These are phyloP conservation scores for Arabis alpina DNA, from an alignment of 345 rosid genomes.

Conservation along the genomic window DNA sequence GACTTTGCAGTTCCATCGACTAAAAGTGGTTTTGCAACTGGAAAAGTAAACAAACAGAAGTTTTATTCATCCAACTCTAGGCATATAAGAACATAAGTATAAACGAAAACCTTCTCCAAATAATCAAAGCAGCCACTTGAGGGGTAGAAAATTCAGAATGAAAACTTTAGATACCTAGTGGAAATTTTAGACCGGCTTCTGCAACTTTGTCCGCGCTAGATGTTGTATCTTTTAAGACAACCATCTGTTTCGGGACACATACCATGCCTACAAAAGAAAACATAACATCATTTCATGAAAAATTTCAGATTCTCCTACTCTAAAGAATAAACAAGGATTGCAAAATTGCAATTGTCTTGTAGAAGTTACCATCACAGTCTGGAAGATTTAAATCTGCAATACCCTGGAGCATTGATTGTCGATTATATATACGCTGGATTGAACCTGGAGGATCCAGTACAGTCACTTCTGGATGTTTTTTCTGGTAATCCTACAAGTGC, in stretches of 20 bases:
- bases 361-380: constrained; percentile 57
- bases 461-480: constrained; percentile 76
- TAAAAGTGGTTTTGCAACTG: constrained; percentile 91
- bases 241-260: constrained; percentile 78
- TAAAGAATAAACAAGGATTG: background rate
- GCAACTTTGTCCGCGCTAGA: constrained; percentile 62
- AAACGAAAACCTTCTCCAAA: background rate
- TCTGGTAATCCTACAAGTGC: constrained; percentile 68
- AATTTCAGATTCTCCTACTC: background rate
- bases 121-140: background rate
- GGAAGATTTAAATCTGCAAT: constrained; percentile 74
- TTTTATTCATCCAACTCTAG: background rate
- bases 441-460: constrained; percentile 90
- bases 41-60: constrained; percentile 22
- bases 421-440: constrained; percentile 63
- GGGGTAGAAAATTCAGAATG: background rate
- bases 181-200: constrained; percentile 74
- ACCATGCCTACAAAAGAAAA: constrained; percentile 60
- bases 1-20: constrained; percentile 94
- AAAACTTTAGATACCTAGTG: constrained; percentile 55
- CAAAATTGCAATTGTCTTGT: background rate
- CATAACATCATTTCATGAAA: constrained; percentile 25
- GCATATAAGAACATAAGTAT: background rate
- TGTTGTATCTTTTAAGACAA: constrained; percentile 59
- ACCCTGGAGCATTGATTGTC: constrained; percentile 88